phyloP scores from a whole-genome alignment of 352 stramenopile species.

The Phytophthora pseudosyringae region DNA sequence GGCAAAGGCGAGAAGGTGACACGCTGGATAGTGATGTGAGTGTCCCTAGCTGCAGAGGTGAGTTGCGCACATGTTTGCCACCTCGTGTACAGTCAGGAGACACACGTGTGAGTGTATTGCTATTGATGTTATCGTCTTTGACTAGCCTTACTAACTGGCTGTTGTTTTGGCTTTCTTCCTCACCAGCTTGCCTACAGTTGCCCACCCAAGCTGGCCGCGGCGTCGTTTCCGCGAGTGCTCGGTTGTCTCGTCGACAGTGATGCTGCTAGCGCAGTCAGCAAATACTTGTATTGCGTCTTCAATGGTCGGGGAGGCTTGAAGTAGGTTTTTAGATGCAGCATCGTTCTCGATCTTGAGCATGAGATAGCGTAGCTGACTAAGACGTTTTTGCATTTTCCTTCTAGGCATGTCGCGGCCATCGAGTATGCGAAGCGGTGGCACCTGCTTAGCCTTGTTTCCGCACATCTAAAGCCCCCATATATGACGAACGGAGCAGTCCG shows the following conservation, averaged over 20 bases:
- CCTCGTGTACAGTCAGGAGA: too few relatives aligned
- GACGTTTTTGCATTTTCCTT: slow-evolving; percentile 12
- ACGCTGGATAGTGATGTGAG: too few relatives aligned
- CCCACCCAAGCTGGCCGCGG: not conserved
- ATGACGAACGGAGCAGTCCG: slow-evolving; percentile 13
- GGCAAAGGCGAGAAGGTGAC: too few relatives aligned
- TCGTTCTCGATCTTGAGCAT: not conserved
- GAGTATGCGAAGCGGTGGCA: not conserved
- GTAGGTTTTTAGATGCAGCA: not conserved
- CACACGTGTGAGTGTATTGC: too few relatives aligned
- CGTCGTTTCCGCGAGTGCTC: too few relatives aligned
- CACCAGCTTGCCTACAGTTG: not conserved
- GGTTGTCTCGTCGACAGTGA: too few relatives aligned
- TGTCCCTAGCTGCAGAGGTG: too few relatives aligned
- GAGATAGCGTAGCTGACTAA: not conserved
- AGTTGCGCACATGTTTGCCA: too few relatives aligned
- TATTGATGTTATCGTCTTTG: too few relatives aligned
- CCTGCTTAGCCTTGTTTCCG: slow-evolving; percentile 8
- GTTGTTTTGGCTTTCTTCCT: not conserved
- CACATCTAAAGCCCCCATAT: slow-evolving; percentile 9
- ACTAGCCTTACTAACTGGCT: too few relatives aligned
- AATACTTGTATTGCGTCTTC: not conserved
- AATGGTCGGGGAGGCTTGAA: not conserved
- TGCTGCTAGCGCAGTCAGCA: not conserved
- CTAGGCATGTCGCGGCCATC: slow-evolving; percentile 16